A percentile compares a stretch with the other conserved stretches of the same genome.
These are phyloP conservation scores for Ophiocordyceps sinensis DNA, from an alignment of 2,329 filamentous ascomycete species.

Conservation along the genomic window DNA sequence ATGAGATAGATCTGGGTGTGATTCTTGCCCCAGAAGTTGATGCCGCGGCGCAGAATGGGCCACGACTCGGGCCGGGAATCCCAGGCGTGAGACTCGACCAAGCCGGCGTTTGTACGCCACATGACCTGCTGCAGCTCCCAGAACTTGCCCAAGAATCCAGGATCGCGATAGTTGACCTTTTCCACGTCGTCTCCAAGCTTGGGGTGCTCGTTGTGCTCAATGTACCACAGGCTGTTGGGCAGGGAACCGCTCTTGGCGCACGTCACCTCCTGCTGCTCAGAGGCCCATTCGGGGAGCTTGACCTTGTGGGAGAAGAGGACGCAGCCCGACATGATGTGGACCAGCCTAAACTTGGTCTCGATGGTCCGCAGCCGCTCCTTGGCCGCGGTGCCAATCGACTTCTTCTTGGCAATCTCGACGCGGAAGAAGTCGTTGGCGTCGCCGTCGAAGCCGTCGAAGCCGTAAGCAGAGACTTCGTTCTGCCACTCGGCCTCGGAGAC, in stretches of 20 bases:
- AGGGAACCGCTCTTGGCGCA: constrained; percentile 83
- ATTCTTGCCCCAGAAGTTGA: constrained; percentile 98
- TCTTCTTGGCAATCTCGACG: constrained; percentile 81
- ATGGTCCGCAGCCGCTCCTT: constrained; percentile 85
- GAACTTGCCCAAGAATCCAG: constrained; percentile 95
- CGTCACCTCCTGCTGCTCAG: constrained; percentile 97
- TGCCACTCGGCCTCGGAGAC: constrained; percentile 87
- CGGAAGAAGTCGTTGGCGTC: constrained; percentile 96
- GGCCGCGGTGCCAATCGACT: constrained; percentile 64
- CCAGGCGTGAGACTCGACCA: constrained; percentile 95
- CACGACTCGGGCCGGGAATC: constrained; percentile 89
- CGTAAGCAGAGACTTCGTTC: constrained; percentile 91
- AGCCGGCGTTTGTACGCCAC: constrained; percentile 95
- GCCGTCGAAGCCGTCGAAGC: constrained; percentile 90
- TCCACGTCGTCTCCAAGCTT: constrained; percentile 61
- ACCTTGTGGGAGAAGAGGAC: constrained; percentile 97
- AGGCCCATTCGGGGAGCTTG: constrained; percentile 96
- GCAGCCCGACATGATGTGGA: constrained; percentile 95
- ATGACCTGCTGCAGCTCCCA: constrained; percentile 95
- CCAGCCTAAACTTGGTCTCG: constrained; percentile 87
- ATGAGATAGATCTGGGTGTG: constrained; percentile 93
- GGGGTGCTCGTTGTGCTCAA: constrained; percentile 82
- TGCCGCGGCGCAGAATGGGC: constrained; percentile 83
- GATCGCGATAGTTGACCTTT: constrained; percentile 90
- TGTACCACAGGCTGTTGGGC: constrained; percentile 94